A percentile compares a stretch with the other conserved stretches of the same genome.
Evolutionary conservation across 1,139 yeast genomes (phyloP).

Genomic region (Zygosaccharomyces pseudobailii): DNA sequence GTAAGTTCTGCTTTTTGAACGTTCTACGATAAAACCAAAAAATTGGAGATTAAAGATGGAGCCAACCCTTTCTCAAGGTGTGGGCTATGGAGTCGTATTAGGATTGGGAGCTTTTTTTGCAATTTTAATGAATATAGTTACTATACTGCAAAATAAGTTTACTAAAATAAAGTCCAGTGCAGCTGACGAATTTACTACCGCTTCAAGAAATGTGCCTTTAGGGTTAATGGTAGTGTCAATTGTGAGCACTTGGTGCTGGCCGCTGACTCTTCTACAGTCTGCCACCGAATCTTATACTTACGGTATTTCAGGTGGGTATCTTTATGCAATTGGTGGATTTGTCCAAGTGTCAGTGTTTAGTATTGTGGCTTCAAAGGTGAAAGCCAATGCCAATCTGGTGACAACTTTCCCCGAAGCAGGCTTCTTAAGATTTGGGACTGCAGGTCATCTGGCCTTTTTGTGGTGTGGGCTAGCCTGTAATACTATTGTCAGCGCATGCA

Average conservation of each 20-base stretch:
- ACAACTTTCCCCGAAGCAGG: slow-evolving; percentile 43
- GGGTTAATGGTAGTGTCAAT: slow-evolving; percentile 38
- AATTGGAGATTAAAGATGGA: slow-evolving; percentile 19
- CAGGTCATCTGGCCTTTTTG: slow-evolving; percentile 38
- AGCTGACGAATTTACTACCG: slow-evolving; percentile 39
- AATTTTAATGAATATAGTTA: slow-evolving; percentile 34
- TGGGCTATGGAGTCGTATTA: slow-evolving; percentile 38
- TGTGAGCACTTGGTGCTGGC: slow-evolving; percentile 41
- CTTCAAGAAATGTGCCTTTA: slow-evolving; percentile 37
- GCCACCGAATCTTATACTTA: slow-evolving; percentile 32
- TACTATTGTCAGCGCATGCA: slow-evolving; percentile 38
- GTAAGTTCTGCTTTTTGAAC: background rate
- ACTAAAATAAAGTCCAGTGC: slow-evolving; percentile 31
- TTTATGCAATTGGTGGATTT: slow-evolving; percentile 39
- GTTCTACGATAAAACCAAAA: background rate
- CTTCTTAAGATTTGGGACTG: slow-evolving; percentile 37
- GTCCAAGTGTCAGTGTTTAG: slow-evolving; percentile 40
- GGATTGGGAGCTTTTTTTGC: slow-evolving; percentile 39
- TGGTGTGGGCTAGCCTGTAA: slow-evolving; percentile 40
- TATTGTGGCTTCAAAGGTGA: slow-evolving; percentile 38
- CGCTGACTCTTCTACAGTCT: slow-evolving; percentile 37
- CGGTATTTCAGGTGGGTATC: slow-evolving; percentile 36
- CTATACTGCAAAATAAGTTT: slow-evolving; percentile 35
- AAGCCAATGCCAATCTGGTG: slow-evolving; percentile 39
- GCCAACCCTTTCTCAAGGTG: slow-evolving; percentile 37